Evolutionary conservation across 352 stramenopile genomes (phyloP).

Genomic region (Globisporangium paddicum): DNA sequence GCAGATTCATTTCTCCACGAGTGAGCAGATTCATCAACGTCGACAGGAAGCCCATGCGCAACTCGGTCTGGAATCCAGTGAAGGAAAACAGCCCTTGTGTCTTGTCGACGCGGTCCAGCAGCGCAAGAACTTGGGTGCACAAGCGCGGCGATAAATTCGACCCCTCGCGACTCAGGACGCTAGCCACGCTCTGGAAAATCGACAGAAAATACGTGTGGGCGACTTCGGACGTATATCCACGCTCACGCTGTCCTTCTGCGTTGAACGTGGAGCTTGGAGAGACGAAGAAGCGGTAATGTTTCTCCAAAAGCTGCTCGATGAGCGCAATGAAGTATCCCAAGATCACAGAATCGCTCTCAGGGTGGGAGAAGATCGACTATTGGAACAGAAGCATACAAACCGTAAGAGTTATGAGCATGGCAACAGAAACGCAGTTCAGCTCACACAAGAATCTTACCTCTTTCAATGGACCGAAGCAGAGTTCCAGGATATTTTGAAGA

Average conservation of each 20-base stretch:
- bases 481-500: conserved; percentile 67
- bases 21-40: conserved; percentile 78
- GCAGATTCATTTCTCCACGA: conserved; percentile 71
- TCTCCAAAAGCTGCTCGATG: conserved; percentile 71
- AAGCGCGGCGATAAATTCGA: conserved; percentile 52
- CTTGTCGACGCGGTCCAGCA: conserved; percentile 65
- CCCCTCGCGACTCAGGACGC: conserved; percentile 48
- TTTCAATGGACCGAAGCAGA: conserved; percentile 76
- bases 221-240: conserved; percentile 54
- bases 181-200: conserved; percentile 73
- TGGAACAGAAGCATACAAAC: neutral
- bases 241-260: conserved; percentile 44
- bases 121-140: conserved; percentile 64
- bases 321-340: conserved; percentile 67
- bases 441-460: conserved; percentile 32
- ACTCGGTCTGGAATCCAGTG: conserved; percentile 60
- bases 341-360: conserved; percentile 64
- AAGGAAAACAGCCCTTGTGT: conserved; percentile 66
- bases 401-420: neutral
- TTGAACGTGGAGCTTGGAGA: conserved; percentile 38
- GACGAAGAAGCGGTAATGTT: conserved; percentile 82
- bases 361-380: conserved; percentile 68
- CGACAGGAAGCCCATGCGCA: conserved; percentile 71
- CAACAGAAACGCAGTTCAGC: neutral
- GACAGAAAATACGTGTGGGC: conserved; percentile 69